Percentiles rank a stretch among this genome's conserved stretches.
These are phyloP conservation scores for Aegilops umbellulata DNA, from an alignment of 176 grass and related monocot genomes.

Conservation along the genomic window DNA sequence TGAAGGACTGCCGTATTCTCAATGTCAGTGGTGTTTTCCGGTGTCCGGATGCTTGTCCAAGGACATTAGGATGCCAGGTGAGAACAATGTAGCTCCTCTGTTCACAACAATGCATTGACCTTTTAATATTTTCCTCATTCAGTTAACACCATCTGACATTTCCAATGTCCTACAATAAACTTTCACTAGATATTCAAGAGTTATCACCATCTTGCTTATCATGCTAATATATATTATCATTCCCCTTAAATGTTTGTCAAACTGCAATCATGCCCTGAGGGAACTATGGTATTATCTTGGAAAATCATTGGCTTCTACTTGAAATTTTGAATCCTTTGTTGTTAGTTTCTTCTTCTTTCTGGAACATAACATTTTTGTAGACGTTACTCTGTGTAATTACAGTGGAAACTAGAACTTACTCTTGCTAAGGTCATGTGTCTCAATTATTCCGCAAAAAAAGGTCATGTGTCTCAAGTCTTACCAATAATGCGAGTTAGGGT, in stretches of 20 bases:
- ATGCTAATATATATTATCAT: no score
- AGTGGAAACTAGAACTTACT: background rate
- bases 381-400: background rate
- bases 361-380: background rate
- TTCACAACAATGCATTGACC: background rate
- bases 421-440: background rate
- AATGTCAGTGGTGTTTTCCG: background rate
- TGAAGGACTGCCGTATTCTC: background rate
- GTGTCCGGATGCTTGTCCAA: background rate
- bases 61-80: constrained; percentile 7
- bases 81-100: background rate
- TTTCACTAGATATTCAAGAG: background rate
- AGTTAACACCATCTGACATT: background rate
- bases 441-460: no score
- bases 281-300: background rate
- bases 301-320: no score
- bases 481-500: no score
- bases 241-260: background rate
- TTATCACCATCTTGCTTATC: no score
- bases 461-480: background rate
- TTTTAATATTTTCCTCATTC: background rate
- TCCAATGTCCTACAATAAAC: background rate
- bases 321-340: background rate
- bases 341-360: background rate
- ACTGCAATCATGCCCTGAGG: background rate